Percentiles rank a stretch among this genome's conserved stretches.
Evolutionary conservation across 2,329 filamentous ascomycete species (phyloP).

Genomic region (Aureobasidium uvarum): DNA sequence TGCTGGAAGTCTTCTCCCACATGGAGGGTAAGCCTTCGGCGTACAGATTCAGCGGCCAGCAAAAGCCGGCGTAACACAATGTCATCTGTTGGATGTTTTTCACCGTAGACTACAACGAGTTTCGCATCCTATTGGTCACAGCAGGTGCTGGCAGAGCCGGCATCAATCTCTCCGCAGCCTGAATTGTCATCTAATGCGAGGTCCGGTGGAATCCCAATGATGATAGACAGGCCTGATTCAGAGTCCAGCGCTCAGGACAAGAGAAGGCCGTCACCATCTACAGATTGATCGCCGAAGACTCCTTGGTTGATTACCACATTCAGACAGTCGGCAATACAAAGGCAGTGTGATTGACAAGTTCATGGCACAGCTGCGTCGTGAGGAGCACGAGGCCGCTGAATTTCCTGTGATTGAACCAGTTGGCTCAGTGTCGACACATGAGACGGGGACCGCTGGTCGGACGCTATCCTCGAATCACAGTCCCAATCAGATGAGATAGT

Average conservation of each 20-base stretch:
- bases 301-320: neutral
- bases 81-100: neutral
- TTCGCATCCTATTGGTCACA: too few species aligned
- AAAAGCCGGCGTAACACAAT: neutral
- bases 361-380: neutral
- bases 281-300: neutral
- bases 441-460: too few species aligned
- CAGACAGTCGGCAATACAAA: neutral
- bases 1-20: neutral
- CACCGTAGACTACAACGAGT: neutral
- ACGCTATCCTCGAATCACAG: too few species aligned
- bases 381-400: too few species aligned
- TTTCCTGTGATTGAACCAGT: too few species aligned
- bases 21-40: neutral
- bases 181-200: neutral
- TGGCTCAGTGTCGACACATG: too few species aligned
- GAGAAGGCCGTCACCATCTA: neutral
- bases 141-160: too few species aligned
- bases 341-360: neutral
- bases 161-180: neutral
- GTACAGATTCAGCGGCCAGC: neutral
- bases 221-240: neutral
- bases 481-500: too few species aligned
- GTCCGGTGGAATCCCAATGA: neutral
- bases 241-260: neutral